Conservation (phyloP, 2,329 filamentous ascomycete species). For the Annulohypoxylon truncatum region DNA sequence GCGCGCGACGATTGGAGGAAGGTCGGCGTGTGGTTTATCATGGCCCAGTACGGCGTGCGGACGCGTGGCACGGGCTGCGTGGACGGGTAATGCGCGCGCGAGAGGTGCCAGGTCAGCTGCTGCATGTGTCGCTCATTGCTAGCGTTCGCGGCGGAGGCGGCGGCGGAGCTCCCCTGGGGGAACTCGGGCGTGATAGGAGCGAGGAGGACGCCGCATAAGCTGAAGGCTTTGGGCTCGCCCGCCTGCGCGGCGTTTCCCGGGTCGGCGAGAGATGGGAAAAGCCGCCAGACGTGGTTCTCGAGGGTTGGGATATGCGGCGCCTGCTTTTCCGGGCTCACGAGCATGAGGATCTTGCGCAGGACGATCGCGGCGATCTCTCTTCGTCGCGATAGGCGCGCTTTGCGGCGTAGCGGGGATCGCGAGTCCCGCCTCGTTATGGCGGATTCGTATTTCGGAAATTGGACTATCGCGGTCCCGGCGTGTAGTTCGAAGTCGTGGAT, state of each 20-base stretch:
- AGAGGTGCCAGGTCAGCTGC: slow-evolving; percentile 57
- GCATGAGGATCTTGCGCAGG: slow-evolving; percentile 60
- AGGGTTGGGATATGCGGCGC: slow-evolving; percentile 58
- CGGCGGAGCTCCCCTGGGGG: neutral
- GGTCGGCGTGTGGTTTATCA: slow-evolving; percentile 22
- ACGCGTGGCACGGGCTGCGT: slow-evolving; percentile 51
- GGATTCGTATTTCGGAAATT: slow-evolving; percentile 55
- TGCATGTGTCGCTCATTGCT: neutral
- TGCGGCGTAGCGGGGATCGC: slow-evolving; percentile 37
- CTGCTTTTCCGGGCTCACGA: slow-evolving; percentile 63
- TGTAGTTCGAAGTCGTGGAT: slow-evolving; percentile 61
- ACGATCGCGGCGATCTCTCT: slow-evolving; percentile 60
- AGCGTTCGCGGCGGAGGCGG: neutral
- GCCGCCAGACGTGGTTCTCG: slow-evolving; percentile 57
- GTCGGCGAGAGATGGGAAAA: slow-evolving; percentile 60
- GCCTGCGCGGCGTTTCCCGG: slow-evolving; percentile 24
- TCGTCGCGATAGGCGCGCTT: slow-evolving; percentile 51
- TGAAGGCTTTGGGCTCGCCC: slow-evolving; percentile 59
- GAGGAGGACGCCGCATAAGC: slow-evolving; percentile 61
- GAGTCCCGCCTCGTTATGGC: slow-evolving; percentile 38
- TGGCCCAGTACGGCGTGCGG: slow-evolving; percentile 33
- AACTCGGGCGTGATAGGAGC: slow-evolving; percentile 51
- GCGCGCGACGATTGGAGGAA: slow-evolving; percentile 47
- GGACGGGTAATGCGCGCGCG: slow-evolving; percentile 59
- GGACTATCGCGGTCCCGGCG: slow-evolving; percentile 60